Conservation (phyloP, 2,329 filamentous ascomycete genomes). For the Coleophoma eucalyptorum region DNA sequence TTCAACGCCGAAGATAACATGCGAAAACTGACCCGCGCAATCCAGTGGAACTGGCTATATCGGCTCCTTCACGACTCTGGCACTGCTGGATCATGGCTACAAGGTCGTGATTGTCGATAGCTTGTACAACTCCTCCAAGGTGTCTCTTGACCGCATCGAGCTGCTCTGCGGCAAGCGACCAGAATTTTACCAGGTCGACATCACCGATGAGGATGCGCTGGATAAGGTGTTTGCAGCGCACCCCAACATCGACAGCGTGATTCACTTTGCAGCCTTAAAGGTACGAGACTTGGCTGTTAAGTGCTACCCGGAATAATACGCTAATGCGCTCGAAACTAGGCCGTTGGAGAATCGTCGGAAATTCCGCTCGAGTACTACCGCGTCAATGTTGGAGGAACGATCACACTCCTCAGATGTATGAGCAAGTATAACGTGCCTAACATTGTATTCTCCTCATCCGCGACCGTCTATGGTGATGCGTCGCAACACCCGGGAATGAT, state of each 20-base stretch:
- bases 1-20: neutral
- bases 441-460: constrained; percentile 97
- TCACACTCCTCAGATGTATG: constrained; percentile 85
- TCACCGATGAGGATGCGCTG: constrained; percentile 79
- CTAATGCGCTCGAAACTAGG: constrained; percentile 44
- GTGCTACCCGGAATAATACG: neutral
- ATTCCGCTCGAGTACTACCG: constrained; percentile 97
- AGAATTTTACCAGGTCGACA: constrained; percentile 78
- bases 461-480: constrained; percentile 97
- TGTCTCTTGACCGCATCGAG: constrained; percentile 92
- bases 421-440: constrained; percentile 85
- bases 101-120: constrained; percentile 96
- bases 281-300: constrained; percentile 37
- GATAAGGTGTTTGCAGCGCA: constrained; percentile 86
- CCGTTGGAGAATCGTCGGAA: constrained; percentile 91
- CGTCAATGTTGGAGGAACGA: constrained; percentile 91
- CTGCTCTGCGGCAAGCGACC: constrained; percentile 87
- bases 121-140: constrained; percentile 93
- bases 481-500: constrained; percentile 98
- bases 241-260: constrained; percentile 94
- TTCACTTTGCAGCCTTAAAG: constrained; percentile 98
- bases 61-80: constrained; percentile 91
- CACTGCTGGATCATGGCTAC: constrained; percentile 90
- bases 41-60: constrained; percentile 96
- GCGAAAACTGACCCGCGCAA: constrained; percentile 18